Conservation (phyloP, 306 rosid genomes). For the barrel medic (Medicago truncatula) region DNA sequence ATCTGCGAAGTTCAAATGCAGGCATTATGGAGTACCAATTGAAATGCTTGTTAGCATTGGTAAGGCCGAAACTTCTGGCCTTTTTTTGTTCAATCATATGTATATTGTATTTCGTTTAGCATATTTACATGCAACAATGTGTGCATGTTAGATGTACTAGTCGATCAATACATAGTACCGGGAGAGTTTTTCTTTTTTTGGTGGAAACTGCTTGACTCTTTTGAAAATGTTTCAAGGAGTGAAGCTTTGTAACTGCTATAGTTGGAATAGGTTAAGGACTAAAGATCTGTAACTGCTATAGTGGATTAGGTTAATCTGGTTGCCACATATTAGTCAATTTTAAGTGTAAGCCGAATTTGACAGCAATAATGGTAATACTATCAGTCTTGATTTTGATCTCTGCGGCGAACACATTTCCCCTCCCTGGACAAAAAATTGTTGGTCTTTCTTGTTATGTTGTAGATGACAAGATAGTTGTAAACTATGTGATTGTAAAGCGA, state of each 20-base stretch:
- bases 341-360: slow-evolving; percentile 22
- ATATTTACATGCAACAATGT: slow-evolving; percentile 37
- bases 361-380: neutral
- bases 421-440: neutral
- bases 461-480: neutral
- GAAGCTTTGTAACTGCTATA: slow-evolving; percentile 20
- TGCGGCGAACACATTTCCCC: neutral
- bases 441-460: neutral
- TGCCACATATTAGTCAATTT: slow-evolving; percentile 13
- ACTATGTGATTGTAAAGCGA: neutral
- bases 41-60: neutral
- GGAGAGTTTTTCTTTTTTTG: slow-evolving; percentile 27
- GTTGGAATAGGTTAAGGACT: slow-evolving; percentile 19
- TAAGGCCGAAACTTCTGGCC: slow-evolving; percentile 27
- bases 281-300: slow-evolving; percentile 16
- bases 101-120: slow-evolving; percentile 36
- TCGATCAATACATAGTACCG: slow-evolving; percentile 36
- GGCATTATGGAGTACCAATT: neutral
- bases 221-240: slow-evolving; percentile 10
- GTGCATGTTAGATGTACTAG: slow-evolving; percentile 41
- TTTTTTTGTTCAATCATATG: slow-evolving; percentile 35
- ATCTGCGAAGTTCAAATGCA: slow-evolving; percentile 12
- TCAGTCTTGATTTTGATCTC: neutral
- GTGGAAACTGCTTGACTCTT: slow-evolving; percentile 24
- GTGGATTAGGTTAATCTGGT: slow-evolving; percentile 4